These are phyloP conservation scores for Chernovozyma sophiae-reginae DNA, from an alignment of 1,139 yeast genomes.

Conservation along the genomic window DNA sequence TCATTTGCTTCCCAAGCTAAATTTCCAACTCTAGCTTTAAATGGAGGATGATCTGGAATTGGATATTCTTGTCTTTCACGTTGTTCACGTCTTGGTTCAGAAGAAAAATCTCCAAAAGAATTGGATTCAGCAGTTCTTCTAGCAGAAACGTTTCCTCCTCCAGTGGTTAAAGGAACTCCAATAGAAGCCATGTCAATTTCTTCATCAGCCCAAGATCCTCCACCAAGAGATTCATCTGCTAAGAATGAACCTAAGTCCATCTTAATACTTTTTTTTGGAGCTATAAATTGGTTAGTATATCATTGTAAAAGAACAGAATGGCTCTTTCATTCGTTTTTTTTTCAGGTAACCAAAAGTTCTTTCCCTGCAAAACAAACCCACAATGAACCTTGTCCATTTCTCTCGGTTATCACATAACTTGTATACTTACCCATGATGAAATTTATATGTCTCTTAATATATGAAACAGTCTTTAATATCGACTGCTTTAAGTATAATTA, in stretches of 20 bases:
- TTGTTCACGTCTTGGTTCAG: slow-evolving; percentile 11
- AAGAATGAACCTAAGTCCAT: slow-evolving; percentile 51
- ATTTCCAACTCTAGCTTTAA: slow-evolving; percentile 80
- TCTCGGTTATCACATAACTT: no score
- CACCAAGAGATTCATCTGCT: slow-evolving; percentile 46
- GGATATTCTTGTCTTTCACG: slow-evolving; percentile 67
- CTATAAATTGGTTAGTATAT: slow-evolving; percentile 18
- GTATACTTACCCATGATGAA: slow-evolving; percentile 5
- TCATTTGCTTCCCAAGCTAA: slow-evolving; percentile 82
- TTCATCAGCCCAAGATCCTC: slow-evolving; percentile 57
- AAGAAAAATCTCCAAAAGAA: slow-evolving; percentile 4
- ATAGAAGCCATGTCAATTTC: slow-evolving; percentile 55
- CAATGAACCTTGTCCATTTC: not conserved
- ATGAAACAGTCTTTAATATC: slow-evolving; percentile 1
- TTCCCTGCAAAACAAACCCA: no score
- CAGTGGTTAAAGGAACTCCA: slow-evolving; percentile 38
- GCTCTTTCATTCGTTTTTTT: no score
- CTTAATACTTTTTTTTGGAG: slow-evolving; percentile 41
- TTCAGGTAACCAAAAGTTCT: no score
- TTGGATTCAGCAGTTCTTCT: slow-evolving; percentile 7
- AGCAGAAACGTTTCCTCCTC: slow-evolving; percentile 19
- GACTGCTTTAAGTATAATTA: not conserved
- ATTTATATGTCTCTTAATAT: not conserved
- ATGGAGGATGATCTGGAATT: slow-evolving; percentile 90
- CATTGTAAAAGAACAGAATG: no score